These are phyloP conservation scores for Cladosporium sp. DNA, from an alignment of 2,329 filamentous ascomycete genomes.

Conservation along the genomic window DNA sequence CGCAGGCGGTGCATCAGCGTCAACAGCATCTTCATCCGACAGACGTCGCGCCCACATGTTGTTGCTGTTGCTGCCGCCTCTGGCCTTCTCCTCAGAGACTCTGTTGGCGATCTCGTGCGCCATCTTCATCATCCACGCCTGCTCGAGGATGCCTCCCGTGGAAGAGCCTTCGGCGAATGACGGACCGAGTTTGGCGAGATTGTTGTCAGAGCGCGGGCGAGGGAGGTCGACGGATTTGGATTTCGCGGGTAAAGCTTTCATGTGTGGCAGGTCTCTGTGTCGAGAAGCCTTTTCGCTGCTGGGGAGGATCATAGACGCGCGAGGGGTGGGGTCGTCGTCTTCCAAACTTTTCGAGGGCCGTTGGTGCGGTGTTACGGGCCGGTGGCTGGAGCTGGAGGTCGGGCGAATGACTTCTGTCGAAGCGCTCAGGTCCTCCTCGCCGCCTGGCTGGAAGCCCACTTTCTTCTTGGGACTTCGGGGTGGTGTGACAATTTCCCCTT, in stretches of 20 bases:
- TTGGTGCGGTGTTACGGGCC: slow-evolving; percentile 19
- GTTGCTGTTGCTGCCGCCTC: no score
- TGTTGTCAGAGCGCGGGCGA: slow-evolving; percentile 20
- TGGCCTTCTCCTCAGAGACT: slow-evolving; percentile 78
- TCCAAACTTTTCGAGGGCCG: neutral
- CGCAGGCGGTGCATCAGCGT: slow-evolving; percentile 30
- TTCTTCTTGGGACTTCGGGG: slow-evolving; percentile 43
- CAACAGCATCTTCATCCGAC: neutral
- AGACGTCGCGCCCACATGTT: slow-evolving; percentile 15
- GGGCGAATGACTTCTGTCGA: neutral
- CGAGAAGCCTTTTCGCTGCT: slow-evolving; percentile 8
- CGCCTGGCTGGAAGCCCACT: slow-evolving; percentile 28
- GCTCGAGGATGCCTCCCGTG: slow-evolving; percentile 61
- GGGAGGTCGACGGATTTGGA: slow-evolving; percentile 13
- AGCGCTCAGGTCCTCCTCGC: slow-evolving; percentile 5
- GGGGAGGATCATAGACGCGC: slow-evolving; percentile 10
- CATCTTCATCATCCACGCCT: slow-evolving; percentile 90
- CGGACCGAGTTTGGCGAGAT: slow-evolving; percentile 22
- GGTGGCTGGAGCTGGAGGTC: neutral
- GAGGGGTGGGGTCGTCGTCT: slow-evolving; percentile 15
- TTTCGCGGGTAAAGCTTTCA: slow-evolving; percentile 17
- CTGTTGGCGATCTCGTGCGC: slow-evolving; percentile 84
- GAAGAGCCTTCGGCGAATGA: slow-evolving; percentile 18
- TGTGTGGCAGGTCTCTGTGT: slow-evolving; percentile 17
- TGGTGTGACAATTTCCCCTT: slow-evolving; percentile 43